A percentile compares a stretch with the other conserved stretches of the same genome.
Evolutionary conservation across 257 asterid genomes (phyloP).

Genomic region (Prunella vulgaris): DNA sequence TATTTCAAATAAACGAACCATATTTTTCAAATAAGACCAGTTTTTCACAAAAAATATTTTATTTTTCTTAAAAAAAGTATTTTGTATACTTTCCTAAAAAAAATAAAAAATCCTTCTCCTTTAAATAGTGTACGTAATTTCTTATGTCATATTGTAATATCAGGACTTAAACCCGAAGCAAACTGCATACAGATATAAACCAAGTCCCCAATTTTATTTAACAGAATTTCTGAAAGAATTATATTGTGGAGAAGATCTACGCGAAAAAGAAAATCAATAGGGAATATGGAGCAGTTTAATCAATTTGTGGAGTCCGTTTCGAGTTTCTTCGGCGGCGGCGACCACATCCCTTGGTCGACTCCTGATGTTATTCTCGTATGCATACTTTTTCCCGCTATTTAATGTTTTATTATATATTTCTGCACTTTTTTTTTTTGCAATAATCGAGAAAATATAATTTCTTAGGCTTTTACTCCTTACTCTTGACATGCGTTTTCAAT

Average conservation of each 20-base stretch:
- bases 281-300: conserved; percentile 46
- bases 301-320: conserved; percentile 54
- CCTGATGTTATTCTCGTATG: conserved; percentile 51
- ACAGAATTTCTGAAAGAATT: neutral
- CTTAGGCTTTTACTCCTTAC: neutral
- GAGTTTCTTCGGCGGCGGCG: conserved; percentile 65
- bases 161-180: conserved; percentile 21
- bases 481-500: conserved; percentile 9
- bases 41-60: no score
- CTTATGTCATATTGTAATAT: neutral
- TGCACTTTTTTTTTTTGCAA: neutral
- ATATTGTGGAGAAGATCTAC: conserved; percentile 11
- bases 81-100: no score
- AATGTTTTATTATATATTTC: neutral
- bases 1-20: no score
- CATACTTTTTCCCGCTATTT: neutral
- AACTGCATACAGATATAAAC: neutral
- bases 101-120: no score
- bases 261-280: neutral
- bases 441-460: neutral
- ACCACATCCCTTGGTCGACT: conserved; percentile 58
- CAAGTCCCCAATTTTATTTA: neutral
- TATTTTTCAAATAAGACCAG: no score
- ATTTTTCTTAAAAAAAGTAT: no score
- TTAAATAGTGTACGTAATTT: no score